Evolutionary conservation across 2,329 filamentous ascomycete genomes (phyloP), one percentile per base, ranked within the genome.

Genomic region (Coniochaeta sp.): DNA sequence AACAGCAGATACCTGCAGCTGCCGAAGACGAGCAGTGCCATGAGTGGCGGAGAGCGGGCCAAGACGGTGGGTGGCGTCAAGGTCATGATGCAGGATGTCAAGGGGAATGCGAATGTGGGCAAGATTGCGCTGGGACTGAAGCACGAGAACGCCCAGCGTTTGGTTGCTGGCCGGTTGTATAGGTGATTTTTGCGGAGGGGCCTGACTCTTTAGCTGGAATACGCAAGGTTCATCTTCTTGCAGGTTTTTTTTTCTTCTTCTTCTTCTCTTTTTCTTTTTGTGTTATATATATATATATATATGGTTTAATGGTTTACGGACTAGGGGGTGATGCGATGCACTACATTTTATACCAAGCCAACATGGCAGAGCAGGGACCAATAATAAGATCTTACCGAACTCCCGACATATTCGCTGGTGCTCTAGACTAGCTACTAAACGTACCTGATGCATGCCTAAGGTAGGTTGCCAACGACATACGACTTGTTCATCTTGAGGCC

Each of bases 21-120:
- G 22, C 62, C 63, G 16, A 62, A 59, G 44, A 63, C 61, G 40
- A 52, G 58, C 55, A 8, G 60, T 63, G 52, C 56, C 44, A 58
- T 63, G 58, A 63, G 62, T 36, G 59, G 59, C 50, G 54, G 42
- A 7, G 62, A 63, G 59, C 59, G 40, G 14, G 57, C 62, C 32
- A 59, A 59, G 59, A 42, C 59, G 36, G 52, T 66, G 42, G 63
- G 63, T 30, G 58, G 58, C n/a, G 57, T 59, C 1, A 59, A 60
- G n/a, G 56, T 59, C 14, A 62, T 63, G 63, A 64, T 65, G 60
- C 61, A 65, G 50, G 64, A 66, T 34, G 62, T 63, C 12, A 62
- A 65, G 38, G 40, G 40, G 30, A 56, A 61, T 9, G 57, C 58
- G 14, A 54, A 59, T 5, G 62, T 64, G 4, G 62, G 60, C 24